phyloP scores from a whole-genome alignment of 441 rosid species.

The Euphorbia schlechtendalii region DNA sequence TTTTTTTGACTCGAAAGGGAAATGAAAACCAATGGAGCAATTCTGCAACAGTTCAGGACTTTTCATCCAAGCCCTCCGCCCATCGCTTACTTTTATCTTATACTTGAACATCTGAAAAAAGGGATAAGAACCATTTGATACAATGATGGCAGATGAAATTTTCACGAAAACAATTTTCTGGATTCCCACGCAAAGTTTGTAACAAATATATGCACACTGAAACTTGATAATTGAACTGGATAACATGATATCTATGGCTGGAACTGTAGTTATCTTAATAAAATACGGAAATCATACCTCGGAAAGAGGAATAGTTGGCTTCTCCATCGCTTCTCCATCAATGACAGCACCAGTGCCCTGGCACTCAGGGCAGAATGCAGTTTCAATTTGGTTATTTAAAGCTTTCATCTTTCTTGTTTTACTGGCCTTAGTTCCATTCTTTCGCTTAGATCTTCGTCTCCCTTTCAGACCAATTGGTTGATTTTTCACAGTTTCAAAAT shows the following conservation, averaged over 20 bases:
- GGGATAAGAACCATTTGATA: neutral
- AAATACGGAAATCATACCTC: conserved; percentile 46
- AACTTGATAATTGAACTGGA: conserved; percentile 2
- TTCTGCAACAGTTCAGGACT: conserved; percentile 66
- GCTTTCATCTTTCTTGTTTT: conserved; percentile 25
- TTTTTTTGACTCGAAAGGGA: conserved; percentile 40
- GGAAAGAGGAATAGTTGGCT: conserved; percentile 55
- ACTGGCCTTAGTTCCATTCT: conserved; percentile 38
- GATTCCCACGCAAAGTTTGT: neutral
- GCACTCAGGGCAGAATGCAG: conserved; percentile 85
- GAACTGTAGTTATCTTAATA: neutral
- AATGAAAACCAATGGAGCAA: conserved; percentile 75
- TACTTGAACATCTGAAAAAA: conserved; percentile 62
- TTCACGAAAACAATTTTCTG: neutral
- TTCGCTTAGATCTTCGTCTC: conserved; percentile 48
- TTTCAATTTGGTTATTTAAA: conserved; percentile 37
- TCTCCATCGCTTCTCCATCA: conserved; percentile 58
- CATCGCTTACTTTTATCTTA: conserved; percentile 70
- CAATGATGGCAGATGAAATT: neutral
- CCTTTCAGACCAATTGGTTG: conserved; percentile 35
- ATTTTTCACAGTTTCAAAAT: conserved; percentile 48
- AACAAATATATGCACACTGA: neutral
- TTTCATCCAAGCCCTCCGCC: conserved; percentile 82
- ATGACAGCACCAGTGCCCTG: conserved; percentile 72
- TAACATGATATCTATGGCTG: neutral